Conservation (phyloP, 768 basidiomycete species). For the Pulveroboletus frians region DNA sequence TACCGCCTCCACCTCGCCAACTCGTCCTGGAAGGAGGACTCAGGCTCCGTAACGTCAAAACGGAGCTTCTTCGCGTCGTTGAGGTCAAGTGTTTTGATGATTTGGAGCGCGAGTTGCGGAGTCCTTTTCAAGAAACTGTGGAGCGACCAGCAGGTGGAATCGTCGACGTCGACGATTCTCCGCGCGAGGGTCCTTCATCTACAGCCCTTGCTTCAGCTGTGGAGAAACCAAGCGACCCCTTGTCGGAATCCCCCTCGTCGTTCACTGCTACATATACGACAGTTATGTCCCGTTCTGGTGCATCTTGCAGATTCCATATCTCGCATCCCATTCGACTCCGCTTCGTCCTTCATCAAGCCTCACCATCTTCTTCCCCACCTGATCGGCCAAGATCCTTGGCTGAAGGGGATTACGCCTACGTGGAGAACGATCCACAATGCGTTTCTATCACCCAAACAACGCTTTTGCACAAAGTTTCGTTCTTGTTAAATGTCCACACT, state of each 20-base stretch:
- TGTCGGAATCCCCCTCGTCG: slow-evolving; percentile 36
- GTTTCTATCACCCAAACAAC: slow-evolving; percentile 77
- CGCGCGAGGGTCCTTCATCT: slow-evolving; percentile 32
- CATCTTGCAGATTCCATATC: slow-evolving; percentile 86
- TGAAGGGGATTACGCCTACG: slow-evolving; percentile 39
- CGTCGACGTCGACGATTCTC: background rate
- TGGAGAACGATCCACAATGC: slow-evolving; percentile 59
- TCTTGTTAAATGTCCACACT: slow-evolving; percentile 64
- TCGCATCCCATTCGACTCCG: slow-evolving; percentile 68
- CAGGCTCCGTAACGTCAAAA: slow-evolving; percentile 72
- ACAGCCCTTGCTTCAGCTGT: slow-evolving; percentile 15
- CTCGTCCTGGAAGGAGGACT: slow-evolving; percentile 66
- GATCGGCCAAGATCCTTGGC: slow-evolving; percentile 42
- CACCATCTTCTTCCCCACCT: slow-evolving; percentile 45
- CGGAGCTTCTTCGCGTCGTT: slow-evolving; percentile 69
- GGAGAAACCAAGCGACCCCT: slow-evolving; percentile 34
- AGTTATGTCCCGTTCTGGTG: slow-evolving; percentile 80
- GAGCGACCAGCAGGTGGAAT: slow-evolving; percentile 11
- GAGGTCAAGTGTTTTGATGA: slow-evolving; percentile 46
- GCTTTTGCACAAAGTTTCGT: slow-evolving; percentile 77
- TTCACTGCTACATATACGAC: slow-evolving; percentile 44
- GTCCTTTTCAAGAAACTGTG: slow-evolving; percentile 21
- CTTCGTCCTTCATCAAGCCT: slow-evolving; percentile 70
- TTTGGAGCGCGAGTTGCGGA: slow-evolving; percentile 30
- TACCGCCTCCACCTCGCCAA: slow-evolving; percentile 68